phyloP scores from a whole-genome alignment of 805 yeast genomes.

The Pichia sporocuriosa region DNA sequence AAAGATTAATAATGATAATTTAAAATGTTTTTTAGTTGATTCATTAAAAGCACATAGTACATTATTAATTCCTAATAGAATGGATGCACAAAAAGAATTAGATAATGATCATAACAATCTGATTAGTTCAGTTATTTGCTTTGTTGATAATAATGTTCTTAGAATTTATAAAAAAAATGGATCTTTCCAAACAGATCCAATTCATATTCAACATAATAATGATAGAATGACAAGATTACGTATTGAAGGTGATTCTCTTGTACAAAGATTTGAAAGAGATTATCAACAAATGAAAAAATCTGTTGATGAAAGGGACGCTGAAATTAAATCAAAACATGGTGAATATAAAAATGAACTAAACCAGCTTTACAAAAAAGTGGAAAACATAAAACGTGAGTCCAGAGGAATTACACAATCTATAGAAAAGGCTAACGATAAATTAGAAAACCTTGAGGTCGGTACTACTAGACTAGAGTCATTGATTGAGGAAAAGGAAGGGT shows the following conservation, averaged over 20 bases:
- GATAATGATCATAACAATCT: conserved; percentile 22
- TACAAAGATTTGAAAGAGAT: conserved; percentile 11
- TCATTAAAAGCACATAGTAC: conserved; percentile 50
- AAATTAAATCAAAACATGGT: conserved; percentile 5
- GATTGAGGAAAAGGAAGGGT: conserved; percentile 29
- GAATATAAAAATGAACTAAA: conserved; percentile 17
- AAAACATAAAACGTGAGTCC: conserved; percentile 1
- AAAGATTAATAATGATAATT: conserved; percentile 45
- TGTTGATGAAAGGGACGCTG: neutral
- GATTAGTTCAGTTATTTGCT: conserved; percentile 23
- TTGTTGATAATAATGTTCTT: conserved; percentile 19
- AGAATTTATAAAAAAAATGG: conserved; percentile 25
- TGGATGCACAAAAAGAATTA: conserved; percentile 43
- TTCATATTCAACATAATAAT: conserved; percentile 17
- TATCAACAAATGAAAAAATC: conserved; percentile 10
- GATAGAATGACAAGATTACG: conserved; percentile 14
- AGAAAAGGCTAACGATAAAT: conserved; percentile 31
- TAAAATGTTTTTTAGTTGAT: conserved; percentile 62
- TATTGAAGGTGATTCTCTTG: conserved; percentile 21
- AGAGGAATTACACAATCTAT: conserved; percentile 20
- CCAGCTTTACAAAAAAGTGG: conserved; percentile 15
- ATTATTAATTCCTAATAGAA: conserved; percentile 44
- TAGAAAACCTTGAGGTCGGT: conserved; percentile 40
- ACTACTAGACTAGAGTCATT: conserved; percentile 32
- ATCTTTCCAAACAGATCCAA: conserved; percentile 27